Percentiles rank a stretch among this genome's conserved stretches.
Conservation (phyloP, 352 stramenopile genomes). For the Phytophthora pini region DNA sequence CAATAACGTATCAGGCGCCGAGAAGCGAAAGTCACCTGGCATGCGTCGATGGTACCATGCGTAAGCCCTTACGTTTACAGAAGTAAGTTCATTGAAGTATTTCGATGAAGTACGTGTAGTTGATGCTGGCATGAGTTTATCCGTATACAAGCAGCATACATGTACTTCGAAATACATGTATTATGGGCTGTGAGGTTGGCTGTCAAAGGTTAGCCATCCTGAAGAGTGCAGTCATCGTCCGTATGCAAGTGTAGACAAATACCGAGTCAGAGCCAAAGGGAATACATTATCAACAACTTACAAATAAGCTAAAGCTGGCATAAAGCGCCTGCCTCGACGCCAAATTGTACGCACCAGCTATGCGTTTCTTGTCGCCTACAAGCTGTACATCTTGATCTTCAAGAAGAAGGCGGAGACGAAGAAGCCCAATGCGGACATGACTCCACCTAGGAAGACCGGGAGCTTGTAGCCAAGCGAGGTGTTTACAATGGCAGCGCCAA, state of each 20-base stretch:
- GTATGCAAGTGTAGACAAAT: constrained; percentile 2
- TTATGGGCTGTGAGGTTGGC: no score
- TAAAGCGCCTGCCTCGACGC: constrained; percentile 20
- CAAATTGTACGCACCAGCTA: constrained; percentile 16
- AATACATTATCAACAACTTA: constrained; percentile 30
- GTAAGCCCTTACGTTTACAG: no score
- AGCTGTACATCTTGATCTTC: constrained; percentile 44
- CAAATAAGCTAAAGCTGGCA: constrained; percentile 19
- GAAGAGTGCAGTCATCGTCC: not conserved
- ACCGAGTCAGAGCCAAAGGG: constrained; percentile 1
- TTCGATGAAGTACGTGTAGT: no score
- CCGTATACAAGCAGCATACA: no score
- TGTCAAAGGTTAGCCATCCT: no score
- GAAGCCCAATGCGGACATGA: constrained; percentile 38
- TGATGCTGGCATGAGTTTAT: no score
- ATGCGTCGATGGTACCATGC: no score
- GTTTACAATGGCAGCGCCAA: constrained; percentile 34
- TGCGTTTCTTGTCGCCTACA: constrained; percentile 26
- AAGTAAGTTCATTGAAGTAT: no score
- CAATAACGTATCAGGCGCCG: no score
- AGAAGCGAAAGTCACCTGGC: no score
- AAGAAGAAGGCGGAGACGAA: constrained; percentile 33
- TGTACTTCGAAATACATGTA: no score
- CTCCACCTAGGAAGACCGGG: constrained; percentile 35
- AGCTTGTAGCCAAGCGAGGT: constrained; percentile 43